Base-by-base conservation (phyloP, 2,329 filamentous ascomycete genomes). In the Fusarium udum region DNA sequence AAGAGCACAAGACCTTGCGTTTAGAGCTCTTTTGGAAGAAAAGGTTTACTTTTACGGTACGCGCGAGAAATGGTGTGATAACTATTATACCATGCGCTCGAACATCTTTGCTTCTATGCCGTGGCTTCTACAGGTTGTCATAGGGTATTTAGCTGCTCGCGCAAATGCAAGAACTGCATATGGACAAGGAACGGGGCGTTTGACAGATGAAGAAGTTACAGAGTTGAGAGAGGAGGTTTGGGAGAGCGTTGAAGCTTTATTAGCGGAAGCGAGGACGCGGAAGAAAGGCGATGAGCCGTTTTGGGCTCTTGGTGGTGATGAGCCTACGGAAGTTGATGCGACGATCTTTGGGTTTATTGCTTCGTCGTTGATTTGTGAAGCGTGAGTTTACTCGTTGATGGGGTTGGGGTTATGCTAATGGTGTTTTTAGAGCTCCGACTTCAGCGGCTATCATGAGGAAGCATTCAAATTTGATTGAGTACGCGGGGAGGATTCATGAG, bases 11-110 rank as follows among this genome's bases (percentile, higher is more conserved):
- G 89, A 92, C 77, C 75, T 89, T 14, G 87, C 84, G 1, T 67
- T 91, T 3, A 80, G 85, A 22, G 85, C 88, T 0, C 72, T 92
- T 58, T 67, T 92, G 31, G 90, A 92, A 79, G 89, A 92, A 26
- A 90, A 87, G 77, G 70, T 90, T 20, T 88, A 87, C 75, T 91
- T 91, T 71, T 89, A 86, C 65, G 82, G 87, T 84, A 78, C 71
- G 2, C 82, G 84, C 45, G 90, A 92, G 80, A 83, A 85, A 68
- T 92, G 90, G 90, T 77, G 85, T 6, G 81, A 88, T 63, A 90
- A 92, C 77, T 91, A 88, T 81, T 85, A 88, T 67, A 79, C 81
- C 20, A 91, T 90, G 88, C 86, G 89, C 22, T 84, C 85, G 57
- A 80, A 87, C 42, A 80, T 85, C 1, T 81, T 92, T 12, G 80